Evolutionary conservation across 2,329 filamentous ascomycete species (phyloP), one percentile per base, ranked within the genome.

Genomic region (Scorias spongiosa): DNA sequence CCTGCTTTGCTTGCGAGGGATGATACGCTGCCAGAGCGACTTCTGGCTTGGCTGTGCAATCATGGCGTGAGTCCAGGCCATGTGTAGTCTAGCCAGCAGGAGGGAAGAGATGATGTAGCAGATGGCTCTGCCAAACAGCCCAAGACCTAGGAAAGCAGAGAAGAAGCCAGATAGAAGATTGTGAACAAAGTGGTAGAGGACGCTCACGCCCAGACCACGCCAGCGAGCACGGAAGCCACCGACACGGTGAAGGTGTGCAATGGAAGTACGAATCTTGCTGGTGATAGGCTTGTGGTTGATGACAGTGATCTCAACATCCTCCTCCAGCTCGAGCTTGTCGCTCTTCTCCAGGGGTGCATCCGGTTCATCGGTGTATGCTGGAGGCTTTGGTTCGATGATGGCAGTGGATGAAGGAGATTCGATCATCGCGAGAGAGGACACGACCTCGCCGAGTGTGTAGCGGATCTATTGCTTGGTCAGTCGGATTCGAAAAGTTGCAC

Each of bases 31-130:
- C 64, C 74, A 83, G 69, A 81, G 86, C 52, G 63, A 57, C 40
- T 66, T 66, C 40, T 68, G 57, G 45, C 74, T 80, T 5, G 78
- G 76, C 43, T 76, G 70, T 2, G 84, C 80, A 57, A 95, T 87
- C 59, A 93, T 76, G 55, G 84, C 80, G 59, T 94, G 86, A 2
- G 87, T 84, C 86, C 87, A 94, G 43, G 77, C 74, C 52, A 88
- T 75, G 59, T 77, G 74, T 46, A 89, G 62, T 55, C 81, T 81
- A 32, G 81, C 74, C 29, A 84, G 67, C 15, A 74, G 61, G 17
- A 89, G 61, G 42, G 74, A 70, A 20, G 76, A 69, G 37, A 81
- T 45, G 41, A 80, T 69, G 43, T 70, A 70, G 43, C 68, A 67
- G 44, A 83, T 34, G 20, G 66, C 58, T 54, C 64, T 50, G 50